Evolutionary conservation across 1,284 basidiomycete genomes (phyloP).

Genomic region (Ustilago shanxiensis): DNA sequence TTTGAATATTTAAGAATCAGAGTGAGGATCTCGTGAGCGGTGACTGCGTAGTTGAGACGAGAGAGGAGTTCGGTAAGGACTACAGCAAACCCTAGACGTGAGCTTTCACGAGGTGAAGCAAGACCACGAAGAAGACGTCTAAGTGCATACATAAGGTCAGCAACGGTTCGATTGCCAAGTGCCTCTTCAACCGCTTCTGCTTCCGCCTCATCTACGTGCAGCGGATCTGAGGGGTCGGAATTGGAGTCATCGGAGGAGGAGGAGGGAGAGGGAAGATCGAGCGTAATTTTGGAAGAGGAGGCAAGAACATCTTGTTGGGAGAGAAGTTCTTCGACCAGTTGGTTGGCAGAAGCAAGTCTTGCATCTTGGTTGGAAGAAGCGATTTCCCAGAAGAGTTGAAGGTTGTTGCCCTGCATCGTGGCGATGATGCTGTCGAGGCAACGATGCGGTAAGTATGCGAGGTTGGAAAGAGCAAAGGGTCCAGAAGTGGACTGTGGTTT

Average conservation of each 20-base stretch:
- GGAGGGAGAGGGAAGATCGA: constrained; percentile 27
- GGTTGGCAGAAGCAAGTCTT: constrained; percentile 85
- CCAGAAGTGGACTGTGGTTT: too few relatives aligned
- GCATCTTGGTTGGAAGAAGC: constrained; percentile 85
- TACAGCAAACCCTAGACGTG: constrained; percentile 92
- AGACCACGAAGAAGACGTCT: constrained; percentile 76
- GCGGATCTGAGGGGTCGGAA: constrained; percentile 13
- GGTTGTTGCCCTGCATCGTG: constrained; percentile 80
- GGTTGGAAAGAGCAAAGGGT: too few relatives aligned
- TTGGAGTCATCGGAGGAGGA: constrained; percentile 68
- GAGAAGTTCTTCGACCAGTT: constrained; percentile 80
- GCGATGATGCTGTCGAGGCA: too few relatives aligned
- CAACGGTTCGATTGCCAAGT: constrained; percentile 74
- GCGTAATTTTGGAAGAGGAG: constrained; percentile 46
- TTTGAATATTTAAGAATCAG: constrained; percentile 63
- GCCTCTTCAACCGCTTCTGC: constrained; percentile 72
- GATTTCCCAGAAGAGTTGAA: constrained; percentile 93
- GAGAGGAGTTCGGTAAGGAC: constrained; percentile 93
- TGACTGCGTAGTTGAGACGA: constrained; percentile 80
- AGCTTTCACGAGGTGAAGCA: constrained; percentile 90
- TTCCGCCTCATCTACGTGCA: constrained; percentile 35
- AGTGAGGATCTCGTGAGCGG: constrained; percentile 72
- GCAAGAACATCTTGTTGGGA: constrained; percentile 44
- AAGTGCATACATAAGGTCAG: constrained; percentile 72
- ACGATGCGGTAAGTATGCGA: too few relatives aligned